These are phyloP conservation scores for Beauveria sp. DNA, from an alignment of 2,329 filamentous ascomycete genomes.

Conservation along the genomic window DNA sequence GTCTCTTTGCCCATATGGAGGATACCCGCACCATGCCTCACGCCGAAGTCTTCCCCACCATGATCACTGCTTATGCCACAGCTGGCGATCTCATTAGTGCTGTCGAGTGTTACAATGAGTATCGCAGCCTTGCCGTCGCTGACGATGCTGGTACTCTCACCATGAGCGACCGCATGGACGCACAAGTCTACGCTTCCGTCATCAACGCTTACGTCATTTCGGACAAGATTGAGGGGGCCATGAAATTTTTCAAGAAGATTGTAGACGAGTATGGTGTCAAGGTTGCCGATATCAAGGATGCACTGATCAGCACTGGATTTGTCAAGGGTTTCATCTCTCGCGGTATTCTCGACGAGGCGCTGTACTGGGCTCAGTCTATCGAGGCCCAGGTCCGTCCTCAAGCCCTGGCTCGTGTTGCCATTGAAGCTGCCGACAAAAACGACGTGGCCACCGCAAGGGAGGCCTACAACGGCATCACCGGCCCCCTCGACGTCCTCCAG, in stretches of 20 bases:
- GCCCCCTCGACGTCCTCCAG: constrained; percentile 40
- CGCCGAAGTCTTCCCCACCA: constrained; percentile 77
- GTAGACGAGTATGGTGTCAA: constrained; percentile 53
- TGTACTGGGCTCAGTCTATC: constrained; percentile 62
- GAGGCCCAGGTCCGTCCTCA: constrained; percentile 49
- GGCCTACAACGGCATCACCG: constrained; percentile 54
- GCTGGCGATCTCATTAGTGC: constrained; percentile 77
- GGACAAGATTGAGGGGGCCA: constrained; percentile 71
- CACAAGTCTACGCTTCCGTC: constrained; percentile 82
- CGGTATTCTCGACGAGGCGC: constrained; percentile 64
- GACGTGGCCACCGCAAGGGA: constrained; percentile 59
- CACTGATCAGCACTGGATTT: constrained; percentile 66
- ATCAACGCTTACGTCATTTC: constrained; percentile 82
- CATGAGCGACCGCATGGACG: constrained; percentile 66
- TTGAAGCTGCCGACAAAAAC: constrained; percentile 71
- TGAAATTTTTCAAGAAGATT: constrained; percentile 80
- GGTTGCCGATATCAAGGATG: constrained; percentile 58
- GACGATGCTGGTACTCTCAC: constrained; percentile 67
- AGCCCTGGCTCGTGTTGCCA: constrained; percentile 66
- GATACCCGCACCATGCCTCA: constrained; percentile 63
- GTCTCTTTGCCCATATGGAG: constrained; percentile 89
- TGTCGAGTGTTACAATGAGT: constrained; percentile 93
- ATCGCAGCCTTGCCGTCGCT: constrained; percentile 79
- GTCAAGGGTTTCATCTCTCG: constrained; percentile 68
- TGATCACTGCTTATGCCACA: constrained; percentile 89